Conservation (phyloP, 306 rosid genomes). For the Dicorynia guianensis region DNA sequence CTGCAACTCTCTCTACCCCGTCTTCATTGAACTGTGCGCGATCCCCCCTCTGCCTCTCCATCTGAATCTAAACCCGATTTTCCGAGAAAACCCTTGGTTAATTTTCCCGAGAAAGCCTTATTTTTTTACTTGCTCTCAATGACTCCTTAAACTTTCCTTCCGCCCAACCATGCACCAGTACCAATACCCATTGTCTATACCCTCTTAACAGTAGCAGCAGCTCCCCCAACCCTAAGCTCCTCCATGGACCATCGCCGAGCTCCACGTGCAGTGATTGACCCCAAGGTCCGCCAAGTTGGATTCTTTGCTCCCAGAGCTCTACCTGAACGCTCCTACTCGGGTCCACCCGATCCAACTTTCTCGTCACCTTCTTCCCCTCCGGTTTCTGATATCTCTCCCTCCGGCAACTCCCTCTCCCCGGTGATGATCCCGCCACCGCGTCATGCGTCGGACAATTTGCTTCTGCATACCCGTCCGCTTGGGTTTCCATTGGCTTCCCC, state of each 20-base stretch:
- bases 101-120: neutral
- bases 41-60: neutral
- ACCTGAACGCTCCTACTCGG: conserved; percentile 42
- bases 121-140: neutral
- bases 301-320: conserved; percentile 47
- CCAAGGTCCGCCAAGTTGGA: conserved; percentile 55
- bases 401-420: conserved; percentile 49
- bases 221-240: conserved; percentile 25
- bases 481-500: conserved; percentile 40
- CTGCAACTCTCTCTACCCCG: neutral
- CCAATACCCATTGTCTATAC: conserved; percentile 19
- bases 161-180: conserved; percentile 31
- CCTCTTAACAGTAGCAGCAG: conserved; percentile 10
- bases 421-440: conserved; percentile 57
- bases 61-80: conserved; percentile 23
- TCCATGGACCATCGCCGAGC: conserved; percentile 45
- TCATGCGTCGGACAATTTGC: conserved; percentile 34
- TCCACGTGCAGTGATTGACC: conserved; percentile 56
- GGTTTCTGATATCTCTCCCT: conserved; percentile 47
- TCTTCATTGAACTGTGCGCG: neutral
- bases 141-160: conserved; percentile 13
- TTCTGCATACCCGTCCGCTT: conserved; percentile 41
- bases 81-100: neutral
- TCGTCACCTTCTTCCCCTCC: conserved; percentile 17
- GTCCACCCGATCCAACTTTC: conserved; percentile 37